Conservation (phyloP, 2,329 filamentous ascomycete genomes). For the Neoarthrinium moseri region DNA sequence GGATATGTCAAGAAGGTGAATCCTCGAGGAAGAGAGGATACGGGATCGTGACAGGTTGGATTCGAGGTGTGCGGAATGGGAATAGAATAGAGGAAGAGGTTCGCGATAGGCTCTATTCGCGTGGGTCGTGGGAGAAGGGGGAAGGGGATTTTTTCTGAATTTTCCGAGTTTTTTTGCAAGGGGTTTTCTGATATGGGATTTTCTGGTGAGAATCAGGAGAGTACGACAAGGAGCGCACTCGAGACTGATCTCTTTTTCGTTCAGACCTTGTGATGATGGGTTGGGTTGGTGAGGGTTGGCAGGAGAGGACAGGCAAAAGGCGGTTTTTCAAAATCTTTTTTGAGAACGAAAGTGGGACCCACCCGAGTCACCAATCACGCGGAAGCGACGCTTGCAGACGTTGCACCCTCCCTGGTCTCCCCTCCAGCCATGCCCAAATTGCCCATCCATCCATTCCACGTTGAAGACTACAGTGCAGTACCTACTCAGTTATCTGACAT, state of each 20-base stretch:
- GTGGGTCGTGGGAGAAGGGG: constrained; percentile 10
- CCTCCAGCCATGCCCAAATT: too few relatives aligned
- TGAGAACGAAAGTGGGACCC: too few relatives aligned
- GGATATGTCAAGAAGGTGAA: neutral
- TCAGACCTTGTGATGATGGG: too few relatives aligned
- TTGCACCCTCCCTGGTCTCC: too few relatives aligned
- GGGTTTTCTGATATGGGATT: constrained; percentile 50
- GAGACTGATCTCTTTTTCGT: too few relatives aligned
- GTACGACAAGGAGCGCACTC: constrained; percentile 55
- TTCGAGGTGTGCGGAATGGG: constrained; percentile 13
- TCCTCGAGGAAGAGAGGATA: neutral
- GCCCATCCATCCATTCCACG: too few relatives aligned
- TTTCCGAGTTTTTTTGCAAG: constrained; percentile 65
- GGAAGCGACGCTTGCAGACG: too few relatives aligned
- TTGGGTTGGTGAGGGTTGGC: constrained; percentile 52
- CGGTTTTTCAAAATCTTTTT: too few relatives aligned
- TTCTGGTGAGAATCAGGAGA: constrained; percentile 59
- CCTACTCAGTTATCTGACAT: too few relatives aligned
- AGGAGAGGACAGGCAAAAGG: constrained; percentile 37
- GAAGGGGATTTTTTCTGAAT: constrained; percentile 41
- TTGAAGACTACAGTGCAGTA: too few relatives aligned
- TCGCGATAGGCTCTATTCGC: constrained; percentile 8
- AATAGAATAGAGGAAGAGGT: constrained; percentile 14
- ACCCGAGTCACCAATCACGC: too few relatives aligned
- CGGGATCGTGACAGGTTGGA: constrained; percentile 4